These are phyloP conservation scores for Populus davidiana DNA, from an alignment of 345 rosid species.

Conservation along the genomic window DNA sequence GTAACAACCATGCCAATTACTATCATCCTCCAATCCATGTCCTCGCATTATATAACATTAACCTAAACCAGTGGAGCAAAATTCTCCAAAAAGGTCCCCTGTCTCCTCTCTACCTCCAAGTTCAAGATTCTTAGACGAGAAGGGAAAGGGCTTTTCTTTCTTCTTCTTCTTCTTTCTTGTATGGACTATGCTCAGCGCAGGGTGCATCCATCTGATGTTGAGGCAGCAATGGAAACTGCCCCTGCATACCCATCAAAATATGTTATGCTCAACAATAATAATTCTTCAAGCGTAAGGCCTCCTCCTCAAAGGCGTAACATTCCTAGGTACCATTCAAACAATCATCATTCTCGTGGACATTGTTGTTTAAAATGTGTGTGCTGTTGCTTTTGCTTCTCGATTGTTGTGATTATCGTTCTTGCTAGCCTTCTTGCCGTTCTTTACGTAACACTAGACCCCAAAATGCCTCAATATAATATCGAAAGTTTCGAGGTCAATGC, in stretches of 20 bases:
- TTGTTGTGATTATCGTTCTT: constrained; percentile 32
- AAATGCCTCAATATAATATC: constrained; percentile 38
- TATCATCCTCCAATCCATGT: not conserved
- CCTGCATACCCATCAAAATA: constrained; percentile 34
- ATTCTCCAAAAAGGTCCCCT: not conserved
- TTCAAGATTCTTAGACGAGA: constrained; percentile 11
- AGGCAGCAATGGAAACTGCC: constrained; percentile 22
- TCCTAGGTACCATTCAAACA: constrained; percentile 33
- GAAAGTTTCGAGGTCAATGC: constrained; percentile 27
- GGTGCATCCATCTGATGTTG: constrained; percentile 20
- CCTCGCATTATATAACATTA: constrained; percentile 34
- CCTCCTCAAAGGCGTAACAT: constrained; percentile 41
- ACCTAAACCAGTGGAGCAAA: constrained; percentile 32
- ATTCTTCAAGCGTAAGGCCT: constrained; percentile 23
- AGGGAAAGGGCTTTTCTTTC: constrained; percentile 7
- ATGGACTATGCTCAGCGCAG: constrained; percentile 33
- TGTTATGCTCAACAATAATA: constrained; percentile 29
- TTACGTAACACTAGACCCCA: constrained; percentile 29
- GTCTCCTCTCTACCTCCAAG: constrained; percentile 1
- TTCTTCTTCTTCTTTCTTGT: constrained; percentile 5
- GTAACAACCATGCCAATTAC: not conserved
- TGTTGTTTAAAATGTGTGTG: constrained; percentile 41
- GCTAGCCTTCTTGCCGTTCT: constrained; percentile 15
- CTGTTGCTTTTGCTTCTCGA: constrained; percentile 44
- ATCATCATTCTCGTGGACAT: not conserved